These are phyloP conservation scores for Didymella pinodella DNA, from an alignment of 2,329 filamentous ascomycete species.

Conservation along the genomic window DNA sequence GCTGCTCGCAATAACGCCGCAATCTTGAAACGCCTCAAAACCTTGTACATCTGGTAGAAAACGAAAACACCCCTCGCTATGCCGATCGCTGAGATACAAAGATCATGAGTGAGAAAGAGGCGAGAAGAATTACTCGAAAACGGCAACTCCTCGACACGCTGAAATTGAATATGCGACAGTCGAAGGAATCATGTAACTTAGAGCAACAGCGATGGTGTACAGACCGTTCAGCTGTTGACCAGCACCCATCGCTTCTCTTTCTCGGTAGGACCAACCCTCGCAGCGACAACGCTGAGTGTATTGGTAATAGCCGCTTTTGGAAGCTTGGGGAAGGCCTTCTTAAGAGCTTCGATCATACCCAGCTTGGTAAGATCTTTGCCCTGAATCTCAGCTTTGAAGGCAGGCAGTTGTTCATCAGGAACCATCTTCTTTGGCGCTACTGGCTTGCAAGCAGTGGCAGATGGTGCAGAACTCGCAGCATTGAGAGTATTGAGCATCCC, in stretches of 20 bases:
- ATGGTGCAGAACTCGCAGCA: conserved; percentile 21
- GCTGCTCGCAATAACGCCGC: background rate
- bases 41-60: background rate
- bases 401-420: conserved; percentile 65
- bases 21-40: background rate
- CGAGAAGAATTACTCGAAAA: background rate
- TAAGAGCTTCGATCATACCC: conserved; percentile 76
- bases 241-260: conserved; percentile 70
- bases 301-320: conserved; percentile 75
- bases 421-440: conserved; percentile 59
- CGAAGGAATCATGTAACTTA: background rate
- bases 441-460: conserved; percentile 37
- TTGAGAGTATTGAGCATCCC: conserved; percentile 46
- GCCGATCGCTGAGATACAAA: conserved; percentile 6
- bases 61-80: conserved; percentile 13
- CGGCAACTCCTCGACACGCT: background rate
- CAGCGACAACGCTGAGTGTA: conserved; percentile 72
- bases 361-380: conserved; percentile 77
- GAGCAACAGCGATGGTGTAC: background rate
- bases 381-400: conserved; percentile 75
- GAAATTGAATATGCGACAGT: background rate
- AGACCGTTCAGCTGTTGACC: conserved; percentile 29
- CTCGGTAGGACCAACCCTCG: conserved; percentile 67
- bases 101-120: background rate
- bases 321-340: conserved; percentile 75